Conservation (phyloP, 495 filamentous ascomycete genomes). For the Choiromyces venosus region DNA sequence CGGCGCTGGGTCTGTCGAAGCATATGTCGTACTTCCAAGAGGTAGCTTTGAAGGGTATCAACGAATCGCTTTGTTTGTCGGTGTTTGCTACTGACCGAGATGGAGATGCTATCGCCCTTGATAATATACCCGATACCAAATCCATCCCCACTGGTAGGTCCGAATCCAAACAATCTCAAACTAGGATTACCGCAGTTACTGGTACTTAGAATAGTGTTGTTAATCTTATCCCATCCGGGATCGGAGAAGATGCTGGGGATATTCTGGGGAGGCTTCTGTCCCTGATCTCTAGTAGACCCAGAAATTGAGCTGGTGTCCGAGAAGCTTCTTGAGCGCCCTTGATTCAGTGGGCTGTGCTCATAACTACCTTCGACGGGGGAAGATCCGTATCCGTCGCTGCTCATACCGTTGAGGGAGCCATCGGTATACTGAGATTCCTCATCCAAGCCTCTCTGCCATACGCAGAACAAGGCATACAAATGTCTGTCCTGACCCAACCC, state of each 20-base stretch:
- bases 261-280: conserved; percentile 38
- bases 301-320: conserved; percentile 39
- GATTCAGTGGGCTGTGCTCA: conserved; percentile 30
- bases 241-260: conserved; percentile 84
- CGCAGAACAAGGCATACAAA: conserved; percentile 85
- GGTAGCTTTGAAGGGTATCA: conserved; percentile 80
- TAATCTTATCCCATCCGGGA: conserved; percentile 85
- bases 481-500: conserved; percentile 90
- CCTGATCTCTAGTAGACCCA: conserved; percentile 27
- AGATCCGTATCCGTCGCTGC: conserved; percentile 44
- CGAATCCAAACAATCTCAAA: conserved; percentile 94
- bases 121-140: conserved; percentile 99
- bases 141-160: conserved; percentile 86
- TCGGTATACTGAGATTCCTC: conserved; percentile 61
- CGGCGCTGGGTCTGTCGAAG: conserved; percentile 57
- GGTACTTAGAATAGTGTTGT: conserved; percentile 88
- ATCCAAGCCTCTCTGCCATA: conserved; percentile 87
- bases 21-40: conserved; percentile 82
- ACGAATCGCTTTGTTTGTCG: conserved; percentile 86
- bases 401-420: conserved; percentile 50
- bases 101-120: conserved; percentile 87
- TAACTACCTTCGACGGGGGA: conserved; percentile 25
- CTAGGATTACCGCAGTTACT: conserved; percentile 99
- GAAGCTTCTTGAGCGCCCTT: conserved; percentile 44
- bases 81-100: conserved; percentile 89